Conservation (phyloP, 1,284 basidiomycete species). For the Austropuccinia psidii region DNA sequence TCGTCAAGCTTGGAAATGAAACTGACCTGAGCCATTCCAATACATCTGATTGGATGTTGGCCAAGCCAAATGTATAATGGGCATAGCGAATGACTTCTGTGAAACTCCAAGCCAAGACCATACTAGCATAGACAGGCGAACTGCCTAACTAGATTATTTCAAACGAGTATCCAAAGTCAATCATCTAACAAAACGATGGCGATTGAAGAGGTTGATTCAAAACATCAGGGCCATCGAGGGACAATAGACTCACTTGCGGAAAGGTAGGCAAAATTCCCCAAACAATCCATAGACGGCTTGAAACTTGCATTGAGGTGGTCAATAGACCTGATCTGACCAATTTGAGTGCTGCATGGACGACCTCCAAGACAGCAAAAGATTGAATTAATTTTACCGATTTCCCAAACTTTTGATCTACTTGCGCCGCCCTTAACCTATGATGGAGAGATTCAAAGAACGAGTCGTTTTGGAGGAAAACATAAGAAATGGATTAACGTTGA, state of each 20-base stretch:
- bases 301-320: slow-evolving; percentile 78
- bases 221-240: too few relatives aligned
- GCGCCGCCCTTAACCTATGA: slow-evolving; percentile 9
- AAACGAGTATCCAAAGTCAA: background rate
- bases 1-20: background rate
- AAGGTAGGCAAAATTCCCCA: slow-evolving; percentile 70
- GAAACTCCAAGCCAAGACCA: slow-evolving; percentile 87
- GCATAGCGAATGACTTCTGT: slow-evolving; percentile 88
- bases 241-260: slow-evolving; percentile 40
- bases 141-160: slow-evolving; percentile 51
- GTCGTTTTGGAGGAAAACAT: too few relatives aligned
- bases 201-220: too few relatives aligned
- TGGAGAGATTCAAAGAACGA: background rate
- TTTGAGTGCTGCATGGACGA: slow-evolving; percentile 70
- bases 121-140: slow-evolving; percentile 75
- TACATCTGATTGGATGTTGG: slow-evolving; percentile 51
- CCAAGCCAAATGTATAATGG: slow-evolving; percentile 71
- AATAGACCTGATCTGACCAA: slow-evolving; percentile 75
- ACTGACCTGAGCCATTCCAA: slow-evolving; percentile 52
- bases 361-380: slow-evolving; percentile 69
- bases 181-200: too few relatives aligned
- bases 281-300: slow-evolving; percentile 73
- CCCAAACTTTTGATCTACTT: background rate
- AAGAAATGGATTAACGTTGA: too few relatives aligned
- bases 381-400: slow-evolving; percentile 56